Evolutionary conservation across 1,284 basidiomycete genomes (phyloP).

Genomic region (Puccinia horiana): DNA sequence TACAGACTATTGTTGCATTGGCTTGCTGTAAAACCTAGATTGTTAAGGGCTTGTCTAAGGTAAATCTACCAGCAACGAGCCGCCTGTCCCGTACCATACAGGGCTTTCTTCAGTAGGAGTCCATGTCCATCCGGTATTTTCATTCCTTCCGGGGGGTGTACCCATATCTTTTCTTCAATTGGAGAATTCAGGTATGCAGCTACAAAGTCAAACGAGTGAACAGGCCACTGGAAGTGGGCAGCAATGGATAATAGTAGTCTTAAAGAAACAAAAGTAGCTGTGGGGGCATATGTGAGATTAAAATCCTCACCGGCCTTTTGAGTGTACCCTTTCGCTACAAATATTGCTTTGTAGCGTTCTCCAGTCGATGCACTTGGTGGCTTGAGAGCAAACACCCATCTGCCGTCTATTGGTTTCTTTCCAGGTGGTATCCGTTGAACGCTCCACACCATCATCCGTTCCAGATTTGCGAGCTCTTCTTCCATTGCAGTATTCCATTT

Average conservation of each 20-base stretch:
- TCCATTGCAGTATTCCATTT: not conserved
- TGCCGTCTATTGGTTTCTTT: too few species aligned
- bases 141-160: not conserved
- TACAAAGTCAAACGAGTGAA: slow-evolving; percentile 21
- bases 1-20: not conserved
- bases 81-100: not conserved
- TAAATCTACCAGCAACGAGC: not conserved
- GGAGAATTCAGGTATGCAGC: not conserved
- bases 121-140: not conserved
- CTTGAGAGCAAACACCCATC: too few species aligned
- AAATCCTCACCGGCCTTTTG: not conserved
- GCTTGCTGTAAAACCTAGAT: not conserved
- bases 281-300: not conserved
- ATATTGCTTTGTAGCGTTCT: not conserved
- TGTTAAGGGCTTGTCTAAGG: not conserved
- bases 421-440: too few species aligned
- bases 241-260: too few species aligned
- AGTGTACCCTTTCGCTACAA: not conserved
- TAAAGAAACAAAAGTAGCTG: slow-evolving; percentile 7
- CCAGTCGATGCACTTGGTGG: too few species aligned
- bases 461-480: not conserved
- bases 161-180: not conserved
- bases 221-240: not conserved
- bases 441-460: not conserved
- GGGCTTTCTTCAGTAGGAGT: not conserved